Evolutionary conservation across 805 yeast species (phyloP).

Genomic region (Suhomyces emberorum): DNA sequence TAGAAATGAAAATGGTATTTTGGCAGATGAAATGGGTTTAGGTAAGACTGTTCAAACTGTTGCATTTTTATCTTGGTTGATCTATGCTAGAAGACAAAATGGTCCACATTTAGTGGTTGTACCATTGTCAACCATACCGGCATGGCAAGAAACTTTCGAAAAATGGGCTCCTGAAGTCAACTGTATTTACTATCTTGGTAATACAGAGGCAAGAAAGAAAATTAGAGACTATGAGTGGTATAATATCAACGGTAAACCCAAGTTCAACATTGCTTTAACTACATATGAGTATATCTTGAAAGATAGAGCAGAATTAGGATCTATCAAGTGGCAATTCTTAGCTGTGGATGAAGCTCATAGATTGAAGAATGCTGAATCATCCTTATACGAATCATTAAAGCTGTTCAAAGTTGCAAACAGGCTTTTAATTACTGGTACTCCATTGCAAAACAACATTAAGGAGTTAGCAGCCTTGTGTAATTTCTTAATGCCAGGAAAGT

Average conservation of each 20-base stretch:
- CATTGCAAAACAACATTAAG: conserved; percentile 90
- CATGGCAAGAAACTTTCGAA: conserved; percentile 99
- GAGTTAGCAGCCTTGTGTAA: conserved; percentile 94
- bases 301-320: conserved; percentile 76
- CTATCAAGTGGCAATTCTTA: conserved; percentile 88
- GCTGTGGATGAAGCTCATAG: conserved; percentile 99
- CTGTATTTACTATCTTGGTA: conserved; percentile 90
- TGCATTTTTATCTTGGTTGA: conserved; percentile 88
- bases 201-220: conserved; percentile 75
- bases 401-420: conserved; percentile 83
- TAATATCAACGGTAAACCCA: conserved; percentile 62
- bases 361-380: conserved; percentile 88
- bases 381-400: conserved; percentile 82
- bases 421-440: conserved; percentile 94
- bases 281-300: conserved; percentile 95
- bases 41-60: conserved; percentile 98
- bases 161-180: conserved; percentile 97
- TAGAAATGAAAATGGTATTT: conserved; percentile 91
- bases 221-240: conserved; percentile 86
- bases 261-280: conserved; percentile 87
- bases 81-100: conserved; percentile 92
- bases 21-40: conserved; percentile 98
- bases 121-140: conserved; percentile 92
- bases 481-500: conserved; percentile 93
- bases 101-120: conserved; percentile 98